Evolutionary conservation across 257 asterid species (phyloP).

Genomic region (Gentiana straminea): DNA sequence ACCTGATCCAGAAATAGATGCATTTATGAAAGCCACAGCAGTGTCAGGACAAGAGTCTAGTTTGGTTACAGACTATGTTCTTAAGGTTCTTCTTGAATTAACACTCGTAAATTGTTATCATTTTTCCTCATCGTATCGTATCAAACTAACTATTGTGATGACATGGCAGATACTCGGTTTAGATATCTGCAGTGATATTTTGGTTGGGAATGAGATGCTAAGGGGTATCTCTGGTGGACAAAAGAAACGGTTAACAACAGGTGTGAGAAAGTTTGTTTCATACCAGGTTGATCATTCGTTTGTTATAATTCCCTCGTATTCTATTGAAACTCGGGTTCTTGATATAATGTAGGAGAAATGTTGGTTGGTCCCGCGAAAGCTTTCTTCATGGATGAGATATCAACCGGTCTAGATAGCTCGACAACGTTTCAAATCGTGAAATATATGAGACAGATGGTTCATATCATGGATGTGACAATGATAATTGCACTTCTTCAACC

Average conservation of each 20-base stretch:
- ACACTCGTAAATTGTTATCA: background rate
- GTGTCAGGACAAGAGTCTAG: conserved; percentile 85
- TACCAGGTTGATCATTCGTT: background rate
- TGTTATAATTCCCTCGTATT: background rate
- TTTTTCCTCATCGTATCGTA: conserved; percentile 1
- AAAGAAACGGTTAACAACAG: conserved; percentile 89
- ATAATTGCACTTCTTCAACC: conserved; percentile 93
- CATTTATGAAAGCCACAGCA: conserved; percentile 92
- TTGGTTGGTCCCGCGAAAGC: conserved; percentile 95
- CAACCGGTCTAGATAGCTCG: conserved; percentile 96
- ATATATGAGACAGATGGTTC: conserved; percentile 92
- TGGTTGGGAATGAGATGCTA: conserved; percentile 89
- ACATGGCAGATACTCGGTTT: conserved; percentile 69
- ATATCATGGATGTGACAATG: conserved; percentile 83
- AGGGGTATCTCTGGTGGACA: conserved; percentile 98
- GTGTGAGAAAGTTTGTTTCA: conserved; percentile 16
- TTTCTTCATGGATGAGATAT: conserved; percentile 95
- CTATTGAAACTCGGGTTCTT: conserved; percentile 2
- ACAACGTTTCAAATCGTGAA: conserved; percentile 81
- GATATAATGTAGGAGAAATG: conserved; percentile 66
- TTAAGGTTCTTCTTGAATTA: conserved; percentile 43
- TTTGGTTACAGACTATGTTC: conserved; percentile 75
- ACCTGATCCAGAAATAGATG: conserved; percentile 86
- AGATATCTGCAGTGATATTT: conserved; percentile 82
- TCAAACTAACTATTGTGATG: conserved; percentile 1